Percentiles rank a stretch among this genome's conserved stretches.
These are phyloP conservation scores for Reutealis trisperma DNA, from an alignment of 345 rosid genomes.

Conservation along the genomic window DNA sequence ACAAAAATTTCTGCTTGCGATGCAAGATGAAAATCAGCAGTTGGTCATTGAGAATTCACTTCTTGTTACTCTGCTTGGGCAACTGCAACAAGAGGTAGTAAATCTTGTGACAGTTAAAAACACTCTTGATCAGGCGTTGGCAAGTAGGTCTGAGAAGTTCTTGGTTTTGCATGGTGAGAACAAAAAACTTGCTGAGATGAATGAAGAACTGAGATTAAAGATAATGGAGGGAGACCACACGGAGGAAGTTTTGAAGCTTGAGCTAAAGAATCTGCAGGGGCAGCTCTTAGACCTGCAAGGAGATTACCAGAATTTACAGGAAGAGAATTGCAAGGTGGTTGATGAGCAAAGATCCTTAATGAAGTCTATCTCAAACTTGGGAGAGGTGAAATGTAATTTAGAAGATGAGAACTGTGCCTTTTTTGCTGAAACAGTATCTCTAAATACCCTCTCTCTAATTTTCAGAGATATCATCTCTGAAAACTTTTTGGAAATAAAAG, in stretches of 20 bases:
- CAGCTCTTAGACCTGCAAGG: conserved; percentile 48
- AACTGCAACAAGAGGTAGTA: conserved; percentile 61
- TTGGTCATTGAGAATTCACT: conserved; percentile 56
- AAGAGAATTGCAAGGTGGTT: conserved; percentile 48
- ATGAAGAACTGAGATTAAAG: conserved; percentile 54
- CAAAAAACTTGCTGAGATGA: conserved; percentile 39
- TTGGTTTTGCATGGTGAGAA: conserved; percentile 44
- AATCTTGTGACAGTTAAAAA: conserved; percentile 49
- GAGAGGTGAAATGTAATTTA: conserved; percentile 47
- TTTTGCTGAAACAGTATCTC: conserved; percentile 53
- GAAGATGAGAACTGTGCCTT: conserved; percentile 61
- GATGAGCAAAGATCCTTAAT: conserved; percentile 52
- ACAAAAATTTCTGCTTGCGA: conserved; percentile 49
- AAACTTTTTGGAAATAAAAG: conserved; percentile 46
- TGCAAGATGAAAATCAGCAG: conserved; percentile 60
- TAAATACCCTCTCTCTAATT: conserved; percentile 55
- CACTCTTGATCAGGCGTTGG: conserved; percentile 47
- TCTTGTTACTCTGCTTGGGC: conserved; percentile 59
- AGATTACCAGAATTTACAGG: conserved; percentile 46
- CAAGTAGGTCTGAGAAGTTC: conserved; percentile 47
- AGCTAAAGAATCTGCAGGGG: conserved; percentile 48
- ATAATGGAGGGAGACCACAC: conserved; percentile 50
- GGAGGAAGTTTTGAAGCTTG: conserved; percentile 59
- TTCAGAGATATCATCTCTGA: conserved; percentile 50
- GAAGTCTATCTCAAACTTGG: conserved; percentile 42